phyloP scores from a whole-genome alignment of 768 basidiomycete genomes.

The Sutorius australiensis region DNA sequence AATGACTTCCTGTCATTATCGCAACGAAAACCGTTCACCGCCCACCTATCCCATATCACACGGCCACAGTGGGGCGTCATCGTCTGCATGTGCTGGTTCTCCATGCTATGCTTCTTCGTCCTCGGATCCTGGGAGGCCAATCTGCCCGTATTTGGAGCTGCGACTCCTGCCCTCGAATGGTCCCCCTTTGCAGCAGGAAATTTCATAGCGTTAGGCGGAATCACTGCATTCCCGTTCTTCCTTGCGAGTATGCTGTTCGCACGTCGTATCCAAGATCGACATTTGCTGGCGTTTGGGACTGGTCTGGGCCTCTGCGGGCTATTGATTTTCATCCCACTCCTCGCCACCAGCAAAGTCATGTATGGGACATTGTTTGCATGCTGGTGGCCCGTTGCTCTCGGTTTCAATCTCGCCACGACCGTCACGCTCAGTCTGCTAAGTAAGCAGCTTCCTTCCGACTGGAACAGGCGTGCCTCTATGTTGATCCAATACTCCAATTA shows the following conservation, averaged over 20 bases:
- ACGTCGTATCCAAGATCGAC: constrained; percentile 57
- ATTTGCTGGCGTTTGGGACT: constrained; percentile 51
- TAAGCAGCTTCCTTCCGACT: constrained; percentile 61
- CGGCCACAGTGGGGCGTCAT: constrained; percentile 49
- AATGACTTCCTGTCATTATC: neutral
- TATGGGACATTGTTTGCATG: constrained; percentile 45
- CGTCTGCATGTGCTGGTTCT: constrained; percentile 65
- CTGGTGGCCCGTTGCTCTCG: constrained; percentile 55
- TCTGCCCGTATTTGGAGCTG: constrained; percentile 56
- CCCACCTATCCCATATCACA: constrained; percentile 18
- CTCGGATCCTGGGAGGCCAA: constrained; percentile 69
- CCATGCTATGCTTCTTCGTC: constrained; percentile 70
- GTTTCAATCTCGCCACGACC: constrained; percentile 71
- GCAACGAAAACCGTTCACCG: constrained; percentile 1
- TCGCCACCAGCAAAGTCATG: constrained; percentile 38
- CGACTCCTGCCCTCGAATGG: constrained; percentile 43
- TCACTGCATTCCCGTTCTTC: constrained; percentile 62
- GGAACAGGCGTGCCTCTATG: constrained; percentile 53
- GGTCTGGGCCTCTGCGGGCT: constrained; percentile 50
- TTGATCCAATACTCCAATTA: constrained; percentile 70
- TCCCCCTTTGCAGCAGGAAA: constrained; percentile 64
- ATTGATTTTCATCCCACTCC: constrained; percentile 45
- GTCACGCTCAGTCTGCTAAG: constrained; percentile 63
- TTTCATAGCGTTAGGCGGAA: constrained; percentile 65
- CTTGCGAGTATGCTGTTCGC: constrained; percentile 56